These are phyloP conservation scores for Metschnikowia lochheadii DNA, from an alignment of 805 yeast genomes.

Conservation along the genomic window DNA sequence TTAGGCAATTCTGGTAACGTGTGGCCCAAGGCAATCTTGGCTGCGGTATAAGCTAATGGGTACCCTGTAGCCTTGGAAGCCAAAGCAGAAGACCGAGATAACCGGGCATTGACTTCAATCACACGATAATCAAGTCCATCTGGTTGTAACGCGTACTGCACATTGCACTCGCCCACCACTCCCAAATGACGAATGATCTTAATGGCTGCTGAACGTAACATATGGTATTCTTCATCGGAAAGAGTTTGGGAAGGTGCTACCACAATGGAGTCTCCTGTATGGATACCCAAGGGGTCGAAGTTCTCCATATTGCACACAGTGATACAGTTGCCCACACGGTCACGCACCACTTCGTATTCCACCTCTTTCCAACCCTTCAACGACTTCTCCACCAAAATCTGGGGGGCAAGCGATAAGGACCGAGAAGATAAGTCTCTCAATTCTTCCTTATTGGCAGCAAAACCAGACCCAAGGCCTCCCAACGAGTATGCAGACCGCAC, in stretches of 20 bases:
- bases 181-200: slow-evolving; percentile 97
- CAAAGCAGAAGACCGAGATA: slow-evolving; percentile 94
- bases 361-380: slow-evolving; percentile 99
- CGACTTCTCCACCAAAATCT: slow-evolving; percentile 93
- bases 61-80: slow-evolving; percentile 99
- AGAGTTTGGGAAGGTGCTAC: slow-evolving; percentile 98
- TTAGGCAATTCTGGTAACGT: slow-evolving; percentile 93
- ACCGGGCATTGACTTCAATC: slow-evolving; percentile 95
- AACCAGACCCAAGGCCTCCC: slow-evolving; percentile 98
- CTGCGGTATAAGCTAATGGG: slow-evolving; percentile 98
- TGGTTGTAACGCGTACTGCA: slow-evolving; percentile 94
- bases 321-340: slow-evolving; percentile 92
- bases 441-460: slow-evolving; percentile 80
- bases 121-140: slow-evolving; percentile 94
- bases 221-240: slow-evolving; percentile 95
- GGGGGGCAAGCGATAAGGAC: slow-evolving; percentile 87
- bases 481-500: slow-evolving; percentile 96
- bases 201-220: slow-evolving; percentile 96
- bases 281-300: slow-evolving; percentile 96
- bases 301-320: slow-evolving; percentile 99
- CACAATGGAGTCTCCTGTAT: slow-evolving; percentile 98
- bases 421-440: slow-evolving; percentile 84
- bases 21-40: slow-evolving; percentile 91
- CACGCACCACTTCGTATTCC: slow-evolving; percentile 97
- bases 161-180: slow-evolving; percentile 98